These are phyloP conservation scores for Schizochytrium sp. DNA, from an alignment of 108 stramenopile genomes.

Conservation along the genomic window DNA sequence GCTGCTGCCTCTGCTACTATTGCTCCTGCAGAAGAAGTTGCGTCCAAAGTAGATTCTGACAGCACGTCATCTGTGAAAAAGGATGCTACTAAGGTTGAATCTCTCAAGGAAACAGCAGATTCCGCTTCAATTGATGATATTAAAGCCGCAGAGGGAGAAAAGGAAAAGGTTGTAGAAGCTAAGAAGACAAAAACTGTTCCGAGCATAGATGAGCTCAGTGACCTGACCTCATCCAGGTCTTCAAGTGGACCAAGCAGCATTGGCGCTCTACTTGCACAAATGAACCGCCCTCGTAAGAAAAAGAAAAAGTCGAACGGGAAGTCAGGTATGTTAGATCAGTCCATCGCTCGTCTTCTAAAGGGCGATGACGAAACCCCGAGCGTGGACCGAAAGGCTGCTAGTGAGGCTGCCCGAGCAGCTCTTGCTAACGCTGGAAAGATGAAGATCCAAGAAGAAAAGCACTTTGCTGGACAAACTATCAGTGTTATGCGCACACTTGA, in stretches of 20 bases:
- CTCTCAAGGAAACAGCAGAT: neutral
- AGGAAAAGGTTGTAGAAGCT: neutral
- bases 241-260: neutral
- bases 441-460: constrained; percentile 16
- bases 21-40: neutral
- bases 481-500: constrained; percentile 5
- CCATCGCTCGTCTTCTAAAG: constrained; percentile 9
- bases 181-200: neutral
- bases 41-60: neutral
- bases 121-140: neutral
- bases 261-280: constrained; percentile 18
- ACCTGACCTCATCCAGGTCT: neutral
- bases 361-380: neutral
- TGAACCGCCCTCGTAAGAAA: constrained; percentile 50
- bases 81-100: neutral
- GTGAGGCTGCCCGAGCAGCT: constrained; percentile 33
- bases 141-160: neutral
- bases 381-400: constrained; percentile 10
- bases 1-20: neutral
- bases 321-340: constrained; percentile 26
- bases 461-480: constrained; percentile 45
- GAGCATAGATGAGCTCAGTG: neutral
- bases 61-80: neutral
- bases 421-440: constrained; percentile 50
- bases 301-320: neutral